Percentiles rank a stretch among this genome's conserved stretches.
Evolutionary conservation across 2,329 filamentous ascomycete genomes (phyloP).

Genomic region (Ophiostoma piceae): DNA sequence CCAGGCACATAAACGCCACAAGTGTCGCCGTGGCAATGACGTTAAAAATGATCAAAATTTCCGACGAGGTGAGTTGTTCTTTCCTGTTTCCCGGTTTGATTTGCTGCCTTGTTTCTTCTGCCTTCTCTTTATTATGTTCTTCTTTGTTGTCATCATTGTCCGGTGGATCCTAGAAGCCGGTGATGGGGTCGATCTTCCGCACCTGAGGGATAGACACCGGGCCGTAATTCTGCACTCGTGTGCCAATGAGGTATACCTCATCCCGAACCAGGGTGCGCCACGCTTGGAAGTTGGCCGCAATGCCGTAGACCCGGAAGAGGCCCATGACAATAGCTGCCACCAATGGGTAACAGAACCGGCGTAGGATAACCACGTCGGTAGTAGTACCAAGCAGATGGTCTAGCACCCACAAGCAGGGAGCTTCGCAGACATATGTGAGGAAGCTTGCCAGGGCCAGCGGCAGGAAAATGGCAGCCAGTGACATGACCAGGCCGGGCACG

Average conservation of each 20-base stretch:
- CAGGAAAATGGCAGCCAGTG: conserved; percentile 54
- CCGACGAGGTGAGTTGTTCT: too few species aligned
- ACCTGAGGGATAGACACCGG: neutral
- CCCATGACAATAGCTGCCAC: conserved; percentile 47
- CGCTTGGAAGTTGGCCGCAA: conserved; percentile 58
- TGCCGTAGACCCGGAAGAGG: conserved; percentile 44
- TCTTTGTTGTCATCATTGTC: neutral
- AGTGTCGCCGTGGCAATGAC: too few species aligned
- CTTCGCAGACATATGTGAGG: neutral
- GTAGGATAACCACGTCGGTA: conserved; percentile 37
- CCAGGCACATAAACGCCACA: too few species aligned
- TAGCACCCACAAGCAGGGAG: neutral
- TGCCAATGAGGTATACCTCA: conserved; percentile 93
- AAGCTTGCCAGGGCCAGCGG: conserved; percentile 42
- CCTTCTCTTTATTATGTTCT: too few species aligned
- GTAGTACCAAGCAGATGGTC: conserved; percentile 7
- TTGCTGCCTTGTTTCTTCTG: too few species aligned
- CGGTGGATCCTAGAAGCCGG: neutral
- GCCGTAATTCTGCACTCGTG: conserved; percentile 90
- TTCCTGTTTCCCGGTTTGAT: too few species aligned
- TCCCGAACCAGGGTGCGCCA: conserved; percentile 84
- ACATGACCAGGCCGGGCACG: conserved; percentile 64
- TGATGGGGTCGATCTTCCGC: neutral
- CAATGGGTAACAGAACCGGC: conserved; percentile 65
- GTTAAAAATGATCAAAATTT: too few species aligned